These are phyloP conservation scores for Hanseniaspora valbyensis DNA, from an alignment of 805 yeast species.

Conservation along the genomic window DNA sequence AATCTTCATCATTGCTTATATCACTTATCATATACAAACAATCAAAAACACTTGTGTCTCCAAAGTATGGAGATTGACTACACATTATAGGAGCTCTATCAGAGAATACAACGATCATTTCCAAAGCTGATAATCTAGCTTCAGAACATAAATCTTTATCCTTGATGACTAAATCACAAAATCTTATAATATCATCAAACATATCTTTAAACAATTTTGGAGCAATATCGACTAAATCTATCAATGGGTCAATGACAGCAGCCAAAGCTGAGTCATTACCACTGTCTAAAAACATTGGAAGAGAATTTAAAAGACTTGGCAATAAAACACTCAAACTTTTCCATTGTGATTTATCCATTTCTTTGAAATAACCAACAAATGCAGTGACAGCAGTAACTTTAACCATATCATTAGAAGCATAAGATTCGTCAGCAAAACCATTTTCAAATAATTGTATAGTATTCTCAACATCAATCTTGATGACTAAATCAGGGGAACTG, in stretches of 20 bases:
- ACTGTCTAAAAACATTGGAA: conserved; percentile 69
- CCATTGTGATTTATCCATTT: conserved; percentile 72
- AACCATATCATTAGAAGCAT: conserved; percentile 52
- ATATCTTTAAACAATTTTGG: conserved; percentile 88
- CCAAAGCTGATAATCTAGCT: conserved; percentile 79
- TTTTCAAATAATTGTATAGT: conserved; percentile 59
- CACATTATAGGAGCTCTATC: conserved; percentile 96
- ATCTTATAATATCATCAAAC: conserved; percentile 79
- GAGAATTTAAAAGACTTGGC: conserved; percentile 73
- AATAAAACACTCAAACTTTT: conserved; percentile 60
- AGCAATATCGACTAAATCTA: conserved; percentile 83
- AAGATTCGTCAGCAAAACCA: conserved; percentile 61
- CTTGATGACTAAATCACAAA: conserved; percentile 72
- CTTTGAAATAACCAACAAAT: conserved; percentile 78
- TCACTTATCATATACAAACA: conserved; percentile 83
- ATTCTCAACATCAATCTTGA: conserved; percentile 43
- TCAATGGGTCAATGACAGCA: conserved; percentile 75
- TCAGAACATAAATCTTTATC: conserved; percentile 66
- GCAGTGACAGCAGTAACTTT: conserved; percentile 87
- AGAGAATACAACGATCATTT: conserved; percentile 77
- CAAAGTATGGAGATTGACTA: conserved; percentile 61
- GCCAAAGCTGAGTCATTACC: conserved; percentile 77
- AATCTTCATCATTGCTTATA: conserved; percentile 80
- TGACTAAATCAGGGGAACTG: conserved; percentile 68
- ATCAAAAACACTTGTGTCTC: conserved; percentile 57